These are phyloP conservation scores for Thuja plicata DNA, from an alignment of 83 land plant species.

Conservation along the genomic window DNA sequence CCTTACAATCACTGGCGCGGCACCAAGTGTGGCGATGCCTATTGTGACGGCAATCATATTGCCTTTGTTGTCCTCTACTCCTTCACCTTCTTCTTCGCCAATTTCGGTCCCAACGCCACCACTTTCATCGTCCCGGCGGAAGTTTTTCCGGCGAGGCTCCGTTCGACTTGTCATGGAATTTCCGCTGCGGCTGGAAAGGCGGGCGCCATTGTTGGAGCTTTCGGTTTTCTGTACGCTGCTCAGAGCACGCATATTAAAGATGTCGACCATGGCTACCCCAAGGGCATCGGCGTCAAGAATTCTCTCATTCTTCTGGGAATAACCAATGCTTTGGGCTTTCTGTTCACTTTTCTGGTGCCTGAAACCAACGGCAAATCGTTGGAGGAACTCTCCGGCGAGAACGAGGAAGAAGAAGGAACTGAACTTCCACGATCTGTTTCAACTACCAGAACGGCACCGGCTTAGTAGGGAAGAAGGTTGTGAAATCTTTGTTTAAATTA, in stretches of 20 bases:
- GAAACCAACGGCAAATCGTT: constrained; percentile 33
- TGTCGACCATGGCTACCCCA: constrained; percentile 18
- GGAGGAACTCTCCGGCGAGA: constrained; percentile 31
- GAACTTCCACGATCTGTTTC: not conserved
- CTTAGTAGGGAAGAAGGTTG: not conserved
- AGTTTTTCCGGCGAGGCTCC: constrained; percentile 25
- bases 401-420: not conserved
- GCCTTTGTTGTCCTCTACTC: constrained; percentile 12
- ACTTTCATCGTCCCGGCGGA: constrained; percentile 23
- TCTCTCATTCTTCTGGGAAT: constrained; percentile 22
- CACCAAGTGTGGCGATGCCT: not conserved
- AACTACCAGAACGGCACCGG: not conserved
- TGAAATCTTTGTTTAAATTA: not conserved
- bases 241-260: not conserved
- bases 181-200: constrained; percentile 38
- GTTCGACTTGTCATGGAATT: constrained; percentile 43
- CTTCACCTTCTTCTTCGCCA: constrained; percentile 15
- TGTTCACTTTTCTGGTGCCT: constrained; percentile 35
- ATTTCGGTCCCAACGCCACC: constrained; percentile 4
- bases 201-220: constrained; percentile 32
- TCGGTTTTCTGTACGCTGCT: constrained; percentile 37
- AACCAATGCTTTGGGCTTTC: constrained; percentile 22
- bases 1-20: constrained; percentile 31
- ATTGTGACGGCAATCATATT: not conserved
- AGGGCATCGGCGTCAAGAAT: constrained; percentile 26